Conservation (phyloP, 306 rosid genomes). For the Malus asiatica region DNA sequence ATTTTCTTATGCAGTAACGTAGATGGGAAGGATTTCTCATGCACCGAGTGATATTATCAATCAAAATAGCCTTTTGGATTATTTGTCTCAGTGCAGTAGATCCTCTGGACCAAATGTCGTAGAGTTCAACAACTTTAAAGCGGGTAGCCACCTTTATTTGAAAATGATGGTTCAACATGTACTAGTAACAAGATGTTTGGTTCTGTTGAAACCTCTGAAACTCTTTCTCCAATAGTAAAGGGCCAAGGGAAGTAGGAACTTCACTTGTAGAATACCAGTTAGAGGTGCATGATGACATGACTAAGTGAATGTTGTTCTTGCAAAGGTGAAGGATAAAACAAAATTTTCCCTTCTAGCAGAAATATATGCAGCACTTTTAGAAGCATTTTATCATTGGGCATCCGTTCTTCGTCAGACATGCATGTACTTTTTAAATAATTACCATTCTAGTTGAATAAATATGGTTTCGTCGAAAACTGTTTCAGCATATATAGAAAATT, state of each 20-base stretch:
- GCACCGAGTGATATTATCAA: constrained; percentile 64
- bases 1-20: constrained; percentile 72
- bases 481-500: too few species aligned
- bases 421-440: too few species aligned
- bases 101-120: too few species aligned
- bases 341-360: too few species aligned
- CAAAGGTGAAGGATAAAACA: constrained; percentile 34
- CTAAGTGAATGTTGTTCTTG: constrained; percentile 41
- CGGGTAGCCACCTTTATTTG: neutral
- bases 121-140: neutral
- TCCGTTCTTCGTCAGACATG: constrained; percentile 51
- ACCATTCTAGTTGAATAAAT: too few species aligned
- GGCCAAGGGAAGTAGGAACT: constrained; percentile 22
- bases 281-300: constrained; percentile 29
- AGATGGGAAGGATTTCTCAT: constrained; percentile 60
- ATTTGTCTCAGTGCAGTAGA: constrained; percentile 18
- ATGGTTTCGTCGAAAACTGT: too few species aligned
- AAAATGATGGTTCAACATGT: constrained; percentile 18
- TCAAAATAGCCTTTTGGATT: constrained; percentile 55
- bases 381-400: constrained; percentile 78
- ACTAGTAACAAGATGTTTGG: constrained; percentile 22
- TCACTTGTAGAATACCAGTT: constrained; percentile 25
- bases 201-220: constrained; percentile 12
- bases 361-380: constrained; percentile 45
- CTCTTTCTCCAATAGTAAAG: constrained; percentile 14